A percentile compares a stretch with the other conserved stretches of the same genome.
Evolutionary conservation across 768 basidiomycete genomes (phyloP).

Genomic region (Filobasidium wieringae): DNA sequence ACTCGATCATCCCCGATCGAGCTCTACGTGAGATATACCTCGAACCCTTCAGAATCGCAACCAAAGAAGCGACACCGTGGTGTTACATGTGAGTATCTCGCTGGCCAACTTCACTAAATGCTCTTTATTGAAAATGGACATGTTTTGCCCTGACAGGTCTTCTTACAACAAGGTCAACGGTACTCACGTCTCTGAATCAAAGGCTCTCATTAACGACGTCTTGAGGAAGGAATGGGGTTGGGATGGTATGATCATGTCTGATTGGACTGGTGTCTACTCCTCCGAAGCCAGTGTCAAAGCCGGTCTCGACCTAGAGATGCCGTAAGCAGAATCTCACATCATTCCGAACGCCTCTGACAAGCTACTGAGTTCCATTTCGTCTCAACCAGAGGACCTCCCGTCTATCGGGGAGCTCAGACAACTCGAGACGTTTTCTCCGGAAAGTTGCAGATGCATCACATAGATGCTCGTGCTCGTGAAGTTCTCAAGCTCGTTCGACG

Average conservation of each 20-base stretch:
- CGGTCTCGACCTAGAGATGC: slow-evolving; percentile 45
- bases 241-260: slow-evolving; percentile 55
- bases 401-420: slow-evolving; percentile 19
- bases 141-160: slow-evolving; percentile 15
- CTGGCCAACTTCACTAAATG: not conserved
- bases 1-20: slow-evolving; percentile 51
- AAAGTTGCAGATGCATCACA: slow-evolving; percentile 39
- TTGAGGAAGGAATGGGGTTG: slow-evolving; percentile 57
- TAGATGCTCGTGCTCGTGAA: slow-evolving; percentile 23
- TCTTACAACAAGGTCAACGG: slow-evolving; percentile 56
- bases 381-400: slow-evolving; percentile 30
- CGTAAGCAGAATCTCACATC: not conserved
- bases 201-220: slow-evolving; percentile 46
- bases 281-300: slow-evolving; percentile 47
- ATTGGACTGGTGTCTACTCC: slow-evolving; percentile 67
- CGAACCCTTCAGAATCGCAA: slow-evolving; percentile 53
- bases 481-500: slow-evolving; percentile 46
- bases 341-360: not conserved
- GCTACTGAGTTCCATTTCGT: slow-evolving; percentile 48
- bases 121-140: not conserved
- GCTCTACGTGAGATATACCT: slow-evolving; percentile 63
- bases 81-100: slow-evolving; percentile 11
- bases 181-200: slow-evolving; percentile 50
- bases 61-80: slow-evolving; percentile 38
- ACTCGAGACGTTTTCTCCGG: slow-evolving; percentile 30